Evolutionary conservation across 169 alveolate species (phyloP).

Genomic region (Cryptosporidium felis): DNA sequence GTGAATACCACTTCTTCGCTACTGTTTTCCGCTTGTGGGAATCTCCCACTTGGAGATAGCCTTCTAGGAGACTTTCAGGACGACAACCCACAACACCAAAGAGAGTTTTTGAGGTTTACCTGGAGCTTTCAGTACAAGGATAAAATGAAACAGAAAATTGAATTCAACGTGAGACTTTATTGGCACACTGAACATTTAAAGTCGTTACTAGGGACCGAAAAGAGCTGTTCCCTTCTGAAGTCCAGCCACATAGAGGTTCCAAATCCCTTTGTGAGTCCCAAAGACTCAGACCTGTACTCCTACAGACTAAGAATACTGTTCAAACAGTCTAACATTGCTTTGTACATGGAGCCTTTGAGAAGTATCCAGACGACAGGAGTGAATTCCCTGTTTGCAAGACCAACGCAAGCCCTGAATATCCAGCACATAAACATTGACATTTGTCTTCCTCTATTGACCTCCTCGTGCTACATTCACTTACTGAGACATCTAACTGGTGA

Average conservation of each 20-base stretch:
- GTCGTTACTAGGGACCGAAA: constrained; percentile 2
- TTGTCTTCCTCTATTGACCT: constrained; percentile 44
- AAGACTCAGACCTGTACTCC: background rate
- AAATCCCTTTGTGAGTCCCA: background rate
- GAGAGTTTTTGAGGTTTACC: constrained; percentile 25
- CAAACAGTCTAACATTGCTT: constrained; percentile 32
- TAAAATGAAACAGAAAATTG: background rate
- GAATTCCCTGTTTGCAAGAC: constrained; percentile 7
- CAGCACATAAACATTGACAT: constrained; percentile 37
- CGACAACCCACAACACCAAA: background rate
- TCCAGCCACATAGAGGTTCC: background rate
- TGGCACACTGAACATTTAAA: constrained; percentile 46
- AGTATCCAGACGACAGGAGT: background rate
- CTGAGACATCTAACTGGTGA: background rate
- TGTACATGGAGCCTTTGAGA: constrained; percentile 37
- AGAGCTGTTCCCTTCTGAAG: background rate
- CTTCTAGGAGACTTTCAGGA: background rate
- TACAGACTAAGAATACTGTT: constrained; percentile 32
- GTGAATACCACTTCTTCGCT: constrained; percentile 1
- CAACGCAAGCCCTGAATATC: constrained; percentile 31
- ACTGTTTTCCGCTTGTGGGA: background rate
- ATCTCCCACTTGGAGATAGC: background rate
- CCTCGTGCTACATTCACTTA: constrained; percentile 25
- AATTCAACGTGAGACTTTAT: constrained; percentile 2
- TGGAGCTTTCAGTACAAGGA: constrained; percentile 33